A percentile compares a stretch with the other conserved stretches of the same genome.
Conservation (phyloP, 176 grass and related monocot genomes). For the Avena eriantha region DNA sequence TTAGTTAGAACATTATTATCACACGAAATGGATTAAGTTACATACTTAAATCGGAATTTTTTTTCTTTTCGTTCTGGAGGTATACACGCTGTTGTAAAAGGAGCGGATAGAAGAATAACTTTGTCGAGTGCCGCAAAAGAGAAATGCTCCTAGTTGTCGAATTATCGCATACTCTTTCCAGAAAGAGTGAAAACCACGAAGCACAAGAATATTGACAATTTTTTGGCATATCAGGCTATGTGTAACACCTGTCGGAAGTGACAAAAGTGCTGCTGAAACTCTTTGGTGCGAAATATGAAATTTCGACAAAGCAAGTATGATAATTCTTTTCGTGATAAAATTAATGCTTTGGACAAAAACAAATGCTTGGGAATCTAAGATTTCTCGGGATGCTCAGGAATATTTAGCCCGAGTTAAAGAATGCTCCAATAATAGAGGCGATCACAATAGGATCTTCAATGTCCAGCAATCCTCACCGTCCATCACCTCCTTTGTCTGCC, state of each 20-base stretch:
- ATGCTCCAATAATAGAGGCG: background rate
- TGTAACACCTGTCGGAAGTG: background rate
- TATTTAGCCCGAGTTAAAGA: background rate
- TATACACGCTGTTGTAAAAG: background rate
- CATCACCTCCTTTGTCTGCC: background rate
- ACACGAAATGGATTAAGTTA: too few relatives aligned
- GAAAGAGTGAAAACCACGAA: constrained; percentile 42
- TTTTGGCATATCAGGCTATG: background rate
- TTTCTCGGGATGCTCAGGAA: background rate
- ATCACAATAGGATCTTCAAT: background rate
- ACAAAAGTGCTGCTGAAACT: background rate
- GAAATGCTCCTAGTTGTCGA: background rate
- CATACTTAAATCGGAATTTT: too few relatives aligned
- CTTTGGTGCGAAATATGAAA: background rate
- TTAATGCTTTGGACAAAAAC: too few relatives aligned
- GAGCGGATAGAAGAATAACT: constrained; percentile 24
- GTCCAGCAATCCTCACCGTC: background rate
- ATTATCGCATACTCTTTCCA: background rate
- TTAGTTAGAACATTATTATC: background rate
- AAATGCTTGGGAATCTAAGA: too few relatives aligned
- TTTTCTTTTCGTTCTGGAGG: background rate
- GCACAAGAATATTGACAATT: constrained; percentile 1
- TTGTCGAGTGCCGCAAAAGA: background rate
- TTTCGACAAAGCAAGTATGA: background rate
- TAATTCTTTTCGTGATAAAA: too few relatives aligned